phyloP scores from a whole-genome alignment of 2,329 filamentous ascomycete genomes.

The Fusarium irregulare region DNA sequence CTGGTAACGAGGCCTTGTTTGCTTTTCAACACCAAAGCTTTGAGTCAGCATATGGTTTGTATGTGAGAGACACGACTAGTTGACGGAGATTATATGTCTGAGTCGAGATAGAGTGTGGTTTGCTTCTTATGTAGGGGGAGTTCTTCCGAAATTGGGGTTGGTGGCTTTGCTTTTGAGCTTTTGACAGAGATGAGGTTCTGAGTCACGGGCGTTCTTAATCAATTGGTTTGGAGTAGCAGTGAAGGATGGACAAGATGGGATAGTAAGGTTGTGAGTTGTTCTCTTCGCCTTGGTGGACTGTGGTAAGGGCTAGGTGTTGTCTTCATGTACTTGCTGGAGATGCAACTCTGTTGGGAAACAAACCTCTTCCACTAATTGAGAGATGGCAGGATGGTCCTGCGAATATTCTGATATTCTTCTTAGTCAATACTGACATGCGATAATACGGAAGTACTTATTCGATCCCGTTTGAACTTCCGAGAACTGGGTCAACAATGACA shows the following conservation, averaged over 20 bases:
- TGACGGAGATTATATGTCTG: background rate
- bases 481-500: background rate
- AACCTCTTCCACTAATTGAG: too few species aligned
- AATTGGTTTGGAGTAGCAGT: background rate
- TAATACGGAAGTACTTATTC: too few species aligned
- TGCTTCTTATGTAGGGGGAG: background rate
- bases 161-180: background rate
- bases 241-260: background rate
- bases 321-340: background rate
- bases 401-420: too few species aligned
- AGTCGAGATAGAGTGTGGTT: background rate
- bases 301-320: background rate
- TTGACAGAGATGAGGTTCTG: background rate
- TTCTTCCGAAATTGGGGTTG: background rate
- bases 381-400: too few species aligned
- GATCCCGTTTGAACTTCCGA: background rate
- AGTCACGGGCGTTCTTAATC: background rate
- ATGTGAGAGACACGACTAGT: background rate
- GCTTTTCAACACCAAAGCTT: background rate
- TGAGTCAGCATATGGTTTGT: background rate
- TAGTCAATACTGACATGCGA: too few species aligned
- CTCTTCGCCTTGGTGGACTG: background rate
- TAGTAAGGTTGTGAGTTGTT: background rate
- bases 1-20: background rate
- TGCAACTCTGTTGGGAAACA: too few species aligned